phyloP scores from a whole-genome alignment of 768 basidiomycete genomes.

The Calocybe indica region DNA sequence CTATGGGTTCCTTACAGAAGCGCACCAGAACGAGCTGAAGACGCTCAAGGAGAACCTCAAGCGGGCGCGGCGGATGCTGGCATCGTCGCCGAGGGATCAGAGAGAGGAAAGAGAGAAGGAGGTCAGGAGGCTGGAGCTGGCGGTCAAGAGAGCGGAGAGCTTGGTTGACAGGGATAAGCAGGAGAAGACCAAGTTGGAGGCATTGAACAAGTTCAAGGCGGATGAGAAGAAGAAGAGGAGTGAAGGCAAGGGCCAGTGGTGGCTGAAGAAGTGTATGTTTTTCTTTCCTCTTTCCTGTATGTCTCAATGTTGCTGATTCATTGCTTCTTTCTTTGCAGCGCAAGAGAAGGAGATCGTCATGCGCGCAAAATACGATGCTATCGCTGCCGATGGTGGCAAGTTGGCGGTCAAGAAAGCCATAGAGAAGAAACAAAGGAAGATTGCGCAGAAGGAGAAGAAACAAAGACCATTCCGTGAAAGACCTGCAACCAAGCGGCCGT shows the following conservation, averaged over 20 bases:
- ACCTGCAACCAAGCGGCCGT: no score
- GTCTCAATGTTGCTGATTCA: constrained; percentile 4
- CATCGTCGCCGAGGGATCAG: constrained; percentile 53
- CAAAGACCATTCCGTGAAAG: constrained; percentile 52
- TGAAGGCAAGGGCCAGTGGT: constrained; percentile 80
- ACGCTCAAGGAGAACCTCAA: constrained; percentile 62
- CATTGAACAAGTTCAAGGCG: constrained; percentile 45
- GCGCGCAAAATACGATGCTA: constrained; percentile 73
- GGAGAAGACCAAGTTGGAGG: constrained; percentile 66
- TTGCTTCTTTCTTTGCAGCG: constrained; percentile 34
- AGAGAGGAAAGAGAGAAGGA: constrained; percentile 62
- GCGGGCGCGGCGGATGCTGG: constrained; percentile 58
- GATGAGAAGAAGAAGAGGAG: constrained; percentile 63
- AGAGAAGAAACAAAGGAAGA: constrained; percentile 85
- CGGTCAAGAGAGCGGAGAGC: constrained; percentile 75
- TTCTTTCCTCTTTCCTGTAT: not conserved
- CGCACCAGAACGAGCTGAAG: constrained; percentile 59
- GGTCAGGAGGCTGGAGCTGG: constrained; percentile 60
- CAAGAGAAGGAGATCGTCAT: constrained; percentile 72
- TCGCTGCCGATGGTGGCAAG: constrained; percentile 72
- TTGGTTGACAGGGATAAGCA: constrained; percentile 65
- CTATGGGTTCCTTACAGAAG: constrained; percentile 68
- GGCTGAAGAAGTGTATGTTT: constrained; percentile 71
- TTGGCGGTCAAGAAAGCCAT: constrained; percentile 82
- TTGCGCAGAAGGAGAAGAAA: constrained; percentile 85